Conservation (phyloP, 1,284 basidiomycete genomes). For the Garcileccinum viscosum region DNA sequence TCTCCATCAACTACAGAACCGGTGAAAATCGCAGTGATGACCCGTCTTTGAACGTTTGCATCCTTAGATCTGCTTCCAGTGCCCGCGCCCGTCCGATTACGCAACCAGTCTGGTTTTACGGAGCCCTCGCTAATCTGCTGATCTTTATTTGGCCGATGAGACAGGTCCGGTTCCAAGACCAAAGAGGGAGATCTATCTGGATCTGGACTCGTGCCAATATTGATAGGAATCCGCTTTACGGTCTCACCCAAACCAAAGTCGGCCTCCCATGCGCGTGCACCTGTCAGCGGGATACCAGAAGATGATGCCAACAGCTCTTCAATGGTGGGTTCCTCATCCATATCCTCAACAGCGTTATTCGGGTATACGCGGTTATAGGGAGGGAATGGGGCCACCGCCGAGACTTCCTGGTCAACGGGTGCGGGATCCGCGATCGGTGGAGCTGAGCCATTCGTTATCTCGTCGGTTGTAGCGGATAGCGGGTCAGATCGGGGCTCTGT, state of each 20-base stretch:
- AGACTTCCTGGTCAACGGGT: slow-evolving; percentile 1
- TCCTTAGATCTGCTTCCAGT: slow-evolving; percentile 15
- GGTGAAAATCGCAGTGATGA: slow-evolving; percentile 41
- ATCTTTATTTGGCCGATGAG: background rate
- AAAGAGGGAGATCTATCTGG: background rate
- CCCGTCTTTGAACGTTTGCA: slow-evolving; percentile 21
- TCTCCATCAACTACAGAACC: slow-evolving; percentile 16
- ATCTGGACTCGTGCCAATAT: background rate
- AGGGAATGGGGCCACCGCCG: slow-evolving; percentile 24
- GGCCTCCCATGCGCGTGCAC: slow-evolving; percentile 39
- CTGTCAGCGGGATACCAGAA: slow-evolving; percentile 23
- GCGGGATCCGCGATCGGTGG: slow-evolving; percentile 6
- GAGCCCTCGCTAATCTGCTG: background rate
- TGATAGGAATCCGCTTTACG: slow-evolving; percentile 36
- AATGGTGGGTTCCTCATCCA: slow-evolving; percentile 37
- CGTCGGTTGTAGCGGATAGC: background rate
- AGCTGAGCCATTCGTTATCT: background rate
- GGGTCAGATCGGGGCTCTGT: slow-evolving; percentile 4
- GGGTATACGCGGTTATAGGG: slow-evolving; percentile 16
- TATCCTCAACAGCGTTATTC: background rate
- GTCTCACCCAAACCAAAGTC: slow-evolving; percentile 36
- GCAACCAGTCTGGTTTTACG: slow-evolving; percentile 4
- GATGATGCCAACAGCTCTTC: slow-evolving; percentile 37
- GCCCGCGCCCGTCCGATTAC: background rate
- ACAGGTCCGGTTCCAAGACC: background rate